phyloP scores from a whole-genome alignment of 202 grass and related monocot species.

The Eragrostis tef region DNA sequence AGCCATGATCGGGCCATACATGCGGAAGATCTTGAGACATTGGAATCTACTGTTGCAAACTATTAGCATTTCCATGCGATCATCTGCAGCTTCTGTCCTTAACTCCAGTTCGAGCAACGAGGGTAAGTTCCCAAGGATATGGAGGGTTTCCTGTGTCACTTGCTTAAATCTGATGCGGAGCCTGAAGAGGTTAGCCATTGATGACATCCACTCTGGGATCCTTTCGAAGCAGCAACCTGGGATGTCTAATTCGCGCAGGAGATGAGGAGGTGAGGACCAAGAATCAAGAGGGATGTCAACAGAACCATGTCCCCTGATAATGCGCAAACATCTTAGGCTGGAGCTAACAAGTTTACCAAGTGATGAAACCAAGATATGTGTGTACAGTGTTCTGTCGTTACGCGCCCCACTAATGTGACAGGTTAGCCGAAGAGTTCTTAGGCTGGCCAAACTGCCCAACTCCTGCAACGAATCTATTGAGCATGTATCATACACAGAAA shows the following conservation, averaged over 20 bases:
- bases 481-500: constrained; percentile 15
- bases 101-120: constrained; percentile 10
- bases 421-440: constrained; percentile 2
- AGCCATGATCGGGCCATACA: constrained; percentile 15
- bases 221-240: neutral
- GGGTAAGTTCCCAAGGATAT: neutral
- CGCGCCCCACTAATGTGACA: constrained; percentile 5
- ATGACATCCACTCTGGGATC: constrained; percentile 34
- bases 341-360: constrained; percentile 9
- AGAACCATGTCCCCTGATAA: neutral
- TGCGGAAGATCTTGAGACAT: constrained; percentile 22
- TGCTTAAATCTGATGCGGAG: neutral
- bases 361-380: constrained; percentile 15
- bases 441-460: constrained; percentile 4
- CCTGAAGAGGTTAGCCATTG: neutral
- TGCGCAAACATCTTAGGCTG: neutral
- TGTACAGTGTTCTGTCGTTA: neutral
- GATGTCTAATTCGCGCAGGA: neutral
- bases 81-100: neutral
- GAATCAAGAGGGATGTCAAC: constrained; percentile 13
- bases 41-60: neutral
- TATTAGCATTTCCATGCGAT: neutral
- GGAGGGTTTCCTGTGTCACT: constrained; percentile 20
- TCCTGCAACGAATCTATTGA: neutral
- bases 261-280: constrained; percentile 1